Evolutionary conservation across 495 filamentous ascomycete genomes (phyloP).

Genomic region (Aspergillus haitiensis): DNA sequence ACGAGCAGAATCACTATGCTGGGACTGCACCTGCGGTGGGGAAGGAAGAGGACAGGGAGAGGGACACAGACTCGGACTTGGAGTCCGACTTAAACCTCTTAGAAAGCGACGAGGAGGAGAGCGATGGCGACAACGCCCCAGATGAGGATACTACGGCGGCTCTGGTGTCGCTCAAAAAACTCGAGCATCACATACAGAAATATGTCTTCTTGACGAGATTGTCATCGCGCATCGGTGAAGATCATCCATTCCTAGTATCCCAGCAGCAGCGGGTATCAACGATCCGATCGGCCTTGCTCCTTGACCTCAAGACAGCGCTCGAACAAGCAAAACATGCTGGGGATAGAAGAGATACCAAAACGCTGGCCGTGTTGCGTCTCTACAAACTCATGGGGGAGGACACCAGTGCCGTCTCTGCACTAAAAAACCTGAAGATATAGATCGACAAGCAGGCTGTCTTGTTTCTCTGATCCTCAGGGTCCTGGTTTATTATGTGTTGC

Average conservation of each 20-base stretch:
- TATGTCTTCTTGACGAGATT: conserved; percentile 57
- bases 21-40: conserved; percentile 17
- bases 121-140: conserved; percentile 55
- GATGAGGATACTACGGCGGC: conserved; percentile 37
- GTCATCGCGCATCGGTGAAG: conserved; percentile 50
- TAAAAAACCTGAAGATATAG: conserved; percentile 64
- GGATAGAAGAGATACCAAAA: conserved; percentile 51
- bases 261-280: conserved; percentile 58
- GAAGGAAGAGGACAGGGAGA: conserved; percentile 23
- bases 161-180: conserved; percentile 48
- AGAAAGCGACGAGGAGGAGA: conserved; percentile 55
- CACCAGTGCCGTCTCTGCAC: conserved; percentile 59
- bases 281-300: conserved; percentile 72
- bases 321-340: conserved; percentile 65
- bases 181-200: conserved; percentile 59
- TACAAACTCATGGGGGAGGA: conserved; percentile 78
- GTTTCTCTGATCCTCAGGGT: too few relatives aligned
- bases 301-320: conserved; percentile 78
- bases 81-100: conserved; percentile 27
- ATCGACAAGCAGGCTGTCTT: too few relatives aligned
- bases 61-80: conserved; percentile 34
- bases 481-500: conserved; percentile 24
- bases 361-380: conserved; percentile 70
- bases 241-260: conserved; percentile 65
- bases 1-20: conserved; percentile 1